Conservation (phyloP, 345 rosid species). For the Eucalyptus cloeziana region DNA sequence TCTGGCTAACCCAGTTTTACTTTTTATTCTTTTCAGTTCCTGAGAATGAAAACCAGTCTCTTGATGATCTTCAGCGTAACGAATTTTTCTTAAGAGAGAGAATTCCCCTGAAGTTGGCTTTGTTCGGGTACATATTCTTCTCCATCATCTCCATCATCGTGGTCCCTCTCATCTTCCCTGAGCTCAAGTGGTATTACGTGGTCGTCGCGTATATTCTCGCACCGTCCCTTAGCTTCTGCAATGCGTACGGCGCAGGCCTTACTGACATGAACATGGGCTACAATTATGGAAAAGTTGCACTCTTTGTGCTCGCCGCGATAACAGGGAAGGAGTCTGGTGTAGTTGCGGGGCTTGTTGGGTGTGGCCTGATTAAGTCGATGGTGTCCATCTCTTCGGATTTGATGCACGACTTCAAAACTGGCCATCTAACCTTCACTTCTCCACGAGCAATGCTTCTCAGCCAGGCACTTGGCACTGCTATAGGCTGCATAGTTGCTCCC, state of each 20-base stretch:
- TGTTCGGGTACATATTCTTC: slow-evolving; percentile 54
- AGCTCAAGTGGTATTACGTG: slow-evolving; percentile 84
- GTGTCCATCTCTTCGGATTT: slow-evolving; percentile 81
- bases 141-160: slow-evolving; percentile 55
- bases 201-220: slow-evolving; percentile 82
- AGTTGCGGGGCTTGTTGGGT: slow-evolving; percentile 80
- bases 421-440: slow-evolving; percentile 83
- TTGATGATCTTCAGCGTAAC: slow-evolving; percentile 28
- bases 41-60: slow-evolving; percentile 2
- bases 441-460: slow-evolving; percentile 86
- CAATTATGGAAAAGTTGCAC: slow-evolving; percentile 88
- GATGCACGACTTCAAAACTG: slow-evolving; percentile 95
- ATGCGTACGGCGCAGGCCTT: slow-evolving; percentile 91
- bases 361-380: slow-evolving; percentile 82
- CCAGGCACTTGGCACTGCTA: slow-evolving; percentile 76
- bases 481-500: slow-evolving; percentile 87
- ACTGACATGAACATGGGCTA: slow-evolving; percentile 98
- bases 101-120: slow-evolving; percentile 75
- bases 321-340: slow-evolving; percentile 59
- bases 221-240: slow-evolving; percentile 88
- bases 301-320: slow-evolving; percentile 71
- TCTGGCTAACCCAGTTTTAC: not conserved
- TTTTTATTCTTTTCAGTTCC: slow-evolving; percentile 7
- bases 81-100: slow-evolving; percentile 65
- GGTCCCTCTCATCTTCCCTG: slow-evolving; percentile 77